Percentiles rank a stretch among this genome's conserved stretches.
phyloP scores from a whole-genome alignment of 2,329 filamentous ascomycete species.

The Sphaerulina musiva region DNA sequence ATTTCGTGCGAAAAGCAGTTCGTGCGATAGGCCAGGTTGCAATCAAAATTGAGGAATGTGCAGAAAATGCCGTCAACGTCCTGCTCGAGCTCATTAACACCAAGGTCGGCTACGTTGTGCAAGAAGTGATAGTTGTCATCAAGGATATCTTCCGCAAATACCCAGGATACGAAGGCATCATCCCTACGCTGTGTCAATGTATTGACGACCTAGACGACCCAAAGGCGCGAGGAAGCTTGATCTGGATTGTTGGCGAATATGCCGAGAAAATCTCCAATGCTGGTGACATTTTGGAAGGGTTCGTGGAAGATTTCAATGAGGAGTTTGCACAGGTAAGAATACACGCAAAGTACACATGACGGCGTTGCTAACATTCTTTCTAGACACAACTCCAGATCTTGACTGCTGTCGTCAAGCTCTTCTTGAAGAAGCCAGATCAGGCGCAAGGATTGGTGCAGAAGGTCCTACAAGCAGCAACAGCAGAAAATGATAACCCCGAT shows the following conservation, averaged over 20 bases:
- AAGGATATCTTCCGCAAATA: slow-evolving; percentile 98
- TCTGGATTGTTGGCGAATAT: slow-evolving; percentile 99
- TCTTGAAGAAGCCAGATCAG: slow-evolving; percentile 91
- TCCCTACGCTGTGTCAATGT: slow-evolving; percentile 89
- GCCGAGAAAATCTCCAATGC: slow-evolving; percentile 99
- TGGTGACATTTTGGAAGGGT: slow-evolving; percentile 84
- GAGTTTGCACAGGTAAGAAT: slow-evolving; percentile 80
- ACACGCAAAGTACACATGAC: not conserved
- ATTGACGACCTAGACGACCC: slow-evolving; percentile 97
- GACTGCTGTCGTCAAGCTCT: slow-evolving; percentile 93
- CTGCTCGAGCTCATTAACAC: slow-evolving; percentile 90
- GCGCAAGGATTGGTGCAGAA: slow-evolving; percentile 89
- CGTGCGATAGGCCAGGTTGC: slow-evolving; percentile 96
- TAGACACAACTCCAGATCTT: slow-evolving; percentile 97
- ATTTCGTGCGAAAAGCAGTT: slow-evolving; percentile 89
- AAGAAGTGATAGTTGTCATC: slow-evolving; percentile 97
- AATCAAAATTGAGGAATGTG: slow-evolving; percentile 94
- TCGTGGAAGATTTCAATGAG: slow-evolving; percentile 90
- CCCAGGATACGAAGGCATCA: slow-evolving; percentile 94
- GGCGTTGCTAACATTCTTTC: slow-evolving; percentile 28
- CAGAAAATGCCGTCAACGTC: slow-evolving; percentile 91
- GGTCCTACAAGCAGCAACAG: slow-evolving; percentile 84
- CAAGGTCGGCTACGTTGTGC: slow-evolving; percentile 98
- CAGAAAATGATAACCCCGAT: slow-evolving; percentile 94
- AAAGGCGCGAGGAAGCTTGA: slow-evolving; percentile 78